Evolutionary conservation across 345 rosid species (phyloP).

Genomic region (Laguncularia racemosa): DNA sequence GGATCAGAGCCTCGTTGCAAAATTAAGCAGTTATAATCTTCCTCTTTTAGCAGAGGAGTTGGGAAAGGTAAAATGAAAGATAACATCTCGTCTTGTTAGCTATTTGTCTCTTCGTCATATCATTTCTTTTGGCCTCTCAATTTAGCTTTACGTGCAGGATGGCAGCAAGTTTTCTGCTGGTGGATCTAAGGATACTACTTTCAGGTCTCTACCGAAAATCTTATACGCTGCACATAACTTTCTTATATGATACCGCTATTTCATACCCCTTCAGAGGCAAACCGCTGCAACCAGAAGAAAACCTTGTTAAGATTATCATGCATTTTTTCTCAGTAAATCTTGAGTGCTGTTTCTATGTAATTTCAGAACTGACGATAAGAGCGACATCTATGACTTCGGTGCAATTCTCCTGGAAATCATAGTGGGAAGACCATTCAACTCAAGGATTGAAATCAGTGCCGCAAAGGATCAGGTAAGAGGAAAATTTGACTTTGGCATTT

Average conservation of each 20-base stretch:
- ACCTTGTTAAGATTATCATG: too few relatives aligned
- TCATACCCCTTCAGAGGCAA: too few relatives aligned
- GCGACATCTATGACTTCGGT: constrained; percentile 71
- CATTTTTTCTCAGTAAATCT: too few relatives aligned
- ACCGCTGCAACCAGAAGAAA: too few relatives aligned
- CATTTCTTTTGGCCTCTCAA: constrained; percentile 3
- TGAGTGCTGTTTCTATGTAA: constrained; percentile 21
- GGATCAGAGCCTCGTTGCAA: constrained; percentile 72
- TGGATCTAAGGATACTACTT: constrained; percentile 29
- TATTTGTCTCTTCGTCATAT: neutral
- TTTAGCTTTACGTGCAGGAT: constrained; percentile 30
- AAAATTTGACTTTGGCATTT: too few relatives aligned
- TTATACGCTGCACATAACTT: too few relatives aligned
- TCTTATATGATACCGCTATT: too few relatives aligned
- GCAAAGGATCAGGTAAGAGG: constrained; percentile 49
- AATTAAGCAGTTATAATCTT: constrained; percentile 81
- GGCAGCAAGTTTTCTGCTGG: constrained; percentile 35
- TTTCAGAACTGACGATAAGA: constrained; percentile 38
- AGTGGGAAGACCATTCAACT: constrained; percentile 52
- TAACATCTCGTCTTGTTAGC: neutral
- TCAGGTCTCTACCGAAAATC: constrained; percentile 2
- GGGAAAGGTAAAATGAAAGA: constrained; percentile 39
- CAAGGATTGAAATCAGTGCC: constrained; percentile 42
- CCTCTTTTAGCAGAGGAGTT: constrained; percentile 62
- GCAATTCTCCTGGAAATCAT: constrained; percentile 80